These are phyloP conservation scores for Globisporangium canariense DNA, from an alignment of 352 stramenopile genomes.

Conservation along the genomic window DNA sequence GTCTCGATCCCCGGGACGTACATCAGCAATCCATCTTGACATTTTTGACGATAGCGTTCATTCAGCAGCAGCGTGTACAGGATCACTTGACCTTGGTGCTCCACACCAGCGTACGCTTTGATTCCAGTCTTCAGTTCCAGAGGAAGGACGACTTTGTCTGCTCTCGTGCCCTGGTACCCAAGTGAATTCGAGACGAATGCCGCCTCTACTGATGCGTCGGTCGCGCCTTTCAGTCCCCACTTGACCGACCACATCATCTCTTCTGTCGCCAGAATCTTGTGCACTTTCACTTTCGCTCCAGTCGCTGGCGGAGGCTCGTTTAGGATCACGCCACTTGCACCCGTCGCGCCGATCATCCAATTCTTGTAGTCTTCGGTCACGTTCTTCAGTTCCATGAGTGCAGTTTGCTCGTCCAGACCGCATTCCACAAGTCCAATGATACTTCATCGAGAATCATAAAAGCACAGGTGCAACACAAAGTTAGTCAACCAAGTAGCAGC, in stretches of 20 bases:
- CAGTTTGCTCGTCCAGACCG: slow-evolving; percentile 51
- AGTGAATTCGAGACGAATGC: slow-evolving; percentile 23
- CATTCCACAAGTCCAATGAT: slow-evolving; percentile 69
- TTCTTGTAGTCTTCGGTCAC: slow-evolving; percentile 52
- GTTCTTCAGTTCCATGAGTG: slow-evolving; percentile 48
- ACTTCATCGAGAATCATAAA: slow-evolving; percentile 24
- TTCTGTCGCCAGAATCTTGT: slow-evolving; percentile 63
- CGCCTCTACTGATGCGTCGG: slow-evolving; percentile 64
- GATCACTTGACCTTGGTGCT: slow-evolving; percentile 86
- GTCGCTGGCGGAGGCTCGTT: slow-evolving; percentile 30
- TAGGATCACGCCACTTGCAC: slow-evolving; percentile 19
- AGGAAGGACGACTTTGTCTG: slow-evolving; percentile 41
- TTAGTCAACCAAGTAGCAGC: background rate
- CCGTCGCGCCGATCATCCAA: slow-evolving; percentile 33
- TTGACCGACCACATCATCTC: slow-evolving; percentile 87
- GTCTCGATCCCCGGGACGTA: slow-evolving; percentile 72
- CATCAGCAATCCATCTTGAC: slow-evolving; percentile 62
- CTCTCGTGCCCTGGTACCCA: background rate
- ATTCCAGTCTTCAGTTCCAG: slow-evolving; percentile 90
- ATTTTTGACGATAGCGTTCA: slow-evolving; percentile 67
- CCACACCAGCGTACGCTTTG: slow-evolving; percentile 42
- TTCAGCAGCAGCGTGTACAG: slow-evolving; percentile 84
- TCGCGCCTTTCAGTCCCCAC: slow-evolving; percentile 79
- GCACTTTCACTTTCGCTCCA: slow-evolving; percentile 32
- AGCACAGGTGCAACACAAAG: background rate